Evolutionary conservation across 148 eudicot genomes (phyloP).

Genomic region (Camellia sinensis): DNA sequence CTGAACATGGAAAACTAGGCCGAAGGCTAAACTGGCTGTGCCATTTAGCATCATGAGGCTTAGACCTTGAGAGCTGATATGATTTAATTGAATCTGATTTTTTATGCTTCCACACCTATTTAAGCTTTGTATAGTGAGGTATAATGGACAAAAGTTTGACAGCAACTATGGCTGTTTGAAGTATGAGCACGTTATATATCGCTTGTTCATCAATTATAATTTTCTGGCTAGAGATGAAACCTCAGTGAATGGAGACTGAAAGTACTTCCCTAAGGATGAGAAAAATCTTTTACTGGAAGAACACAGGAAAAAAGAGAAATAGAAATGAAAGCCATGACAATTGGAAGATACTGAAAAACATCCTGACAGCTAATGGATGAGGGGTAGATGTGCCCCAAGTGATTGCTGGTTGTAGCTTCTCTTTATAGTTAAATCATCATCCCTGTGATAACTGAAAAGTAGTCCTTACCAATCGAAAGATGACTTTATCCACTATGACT

Average conservation of each 20-base stretch:
- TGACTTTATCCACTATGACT: too few relatives aligned
- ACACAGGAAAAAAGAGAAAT: too few relatives aligned
- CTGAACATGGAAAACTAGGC: too few relatives aligned
- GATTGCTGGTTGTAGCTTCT: too few relatives aligned
- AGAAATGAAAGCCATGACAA: neutral
- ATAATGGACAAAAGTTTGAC: neutral
- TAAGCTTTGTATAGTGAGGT: neutral
- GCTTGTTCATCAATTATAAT: neutral
- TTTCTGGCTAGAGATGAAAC: neutral
- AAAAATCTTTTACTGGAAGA: neutral
- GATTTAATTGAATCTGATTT: neutral
- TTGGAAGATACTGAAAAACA: too few relatives aligned
- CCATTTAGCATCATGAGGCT: neutral
- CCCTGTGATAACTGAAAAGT: too few relatives aligned
- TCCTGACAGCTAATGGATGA: too few relatives aligned
- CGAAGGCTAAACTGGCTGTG: neutral
- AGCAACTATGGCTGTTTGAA: neutral
- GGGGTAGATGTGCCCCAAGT: too few relatives aligned
- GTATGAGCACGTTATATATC: neutral
- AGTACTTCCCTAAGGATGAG: neutral
- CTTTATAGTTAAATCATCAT: too few relatives aligned
- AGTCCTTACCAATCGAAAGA: too few relatives aligned
- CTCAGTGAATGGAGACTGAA: neutral
- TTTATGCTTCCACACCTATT: neutral
- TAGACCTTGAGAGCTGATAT: slow-evolving; percentile 1